Percentiles rank a stretch among this genome's conserved stretches.
These are phyloP conservation scores for Rugonectria rugulosa DNA, from an alignment of 2,329 filamentous ascomycete species.

Conservation along the genomic window DNA sequence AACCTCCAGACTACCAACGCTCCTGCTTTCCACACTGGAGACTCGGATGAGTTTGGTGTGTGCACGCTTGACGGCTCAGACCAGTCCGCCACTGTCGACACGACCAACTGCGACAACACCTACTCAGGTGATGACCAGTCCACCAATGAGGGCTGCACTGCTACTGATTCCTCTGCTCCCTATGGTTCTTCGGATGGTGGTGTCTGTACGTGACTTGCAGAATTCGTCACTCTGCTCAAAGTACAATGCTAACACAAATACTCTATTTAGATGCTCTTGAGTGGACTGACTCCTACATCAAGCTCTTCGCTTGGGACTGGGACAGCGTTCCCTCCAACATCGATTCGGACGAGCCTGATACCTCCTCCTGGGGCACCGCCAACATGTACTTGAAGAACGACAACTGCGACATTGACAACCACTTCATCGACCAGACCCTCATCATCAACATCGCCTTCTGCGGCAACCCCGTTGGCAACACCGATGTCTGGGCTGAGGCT, in stretches of 20 bases:
- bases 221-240: constrained; percentile 50
- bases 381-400: constrained; percentile 64
- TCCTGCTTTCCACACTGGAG: constrained; percentile 65
- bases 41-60: constrained; percentile 38
- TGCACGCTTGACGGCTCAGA: constrained; percentile 44
- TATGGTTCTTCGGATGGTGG: constrained; percentile 50
- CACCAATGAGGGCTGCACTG: constrained; percentile 51
- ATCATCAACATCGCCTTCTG: constrained; percentile 80
- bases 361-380: constrained; percentile 70
- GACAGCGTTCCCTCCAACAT: constrained; percentile 45
- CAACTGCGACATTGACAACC: constrained; percentile 68
- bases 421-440: constrained; percentile 73
- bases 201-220: constrained; percentile 45
- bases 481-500: constrained; percentile 25
- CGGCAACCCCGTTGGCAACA: constrained; percentile 68
- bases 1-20: constrained; percentile 62
- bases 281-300: constrained; percentile 51
- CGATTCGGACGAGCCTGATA: constrained; percentile 60
- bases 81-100: constrained; percentile 44
- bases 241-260: constrained; percentile 18
- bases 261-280: constrained; percentile 46
- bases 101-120: constrained; percentile 51
- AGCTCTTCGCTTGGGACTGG: constrained; percentile 51
- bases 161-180: constrained; percentile 47
- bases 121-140: constrained; percentile 42